phyloP scores from a whole-genome alignment of 2,329 filamentous ascomycete genomes.

The Fusarium fracticaudum region DNA sequence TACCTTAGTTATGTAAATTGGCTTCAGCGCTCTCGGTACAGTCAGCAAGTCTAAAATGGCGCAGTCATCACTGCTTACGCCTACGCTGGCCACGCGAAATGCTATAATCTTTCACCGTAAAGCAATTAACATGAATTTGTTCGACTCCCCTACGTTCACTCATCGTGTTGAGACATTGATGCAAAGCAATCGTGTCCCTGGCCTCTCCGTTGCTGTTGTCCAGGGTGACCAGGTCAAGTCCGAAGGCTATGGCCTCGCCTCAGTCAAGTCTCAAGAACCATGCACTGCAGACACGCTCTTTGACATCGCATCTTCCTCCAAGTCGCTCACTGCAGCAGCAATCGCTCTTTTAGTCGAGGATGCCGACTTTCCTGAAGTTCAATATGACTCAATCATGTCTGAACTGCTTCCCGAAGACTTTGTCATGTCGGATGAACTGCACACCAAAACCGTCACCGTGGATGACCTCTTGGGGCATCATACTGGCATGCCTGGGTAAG shows the following conservation, averaged over 20 bases:
- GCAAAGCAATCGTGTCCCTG: background rate
- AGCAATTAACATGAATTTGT: background rate
- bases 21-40: background rate
- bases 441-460: background rate
- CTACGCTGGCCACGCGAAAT: rapidly evolving
- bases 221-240: background rate
- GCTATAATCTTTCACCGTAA: rapidly evolving
- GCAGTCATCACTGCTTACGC: background rate
- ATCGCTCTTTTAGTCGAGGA: background rate
- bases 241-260: background rate
- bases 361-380: background rate
- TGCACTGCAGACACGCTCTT: constrained; percentile 15
- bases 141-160: background rate
- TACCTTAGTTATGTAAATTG: no score
- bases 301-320: constrained; percentile 15
- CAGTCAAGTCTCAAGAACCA: background rate
- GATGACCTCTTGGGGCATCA: constrained; percentile 10
- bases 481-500: constrained; percentile 12
- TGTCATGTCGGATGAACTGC: background rate
- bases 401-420: constrained; percentile 6
- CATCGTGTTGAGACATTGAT: background rate
- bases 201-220: background rate
- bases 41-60: background rate
- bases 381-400: background rate
- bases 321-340: background rate